These are phyloP conservation scores for Saprolegnia parasitica DNA, from an alignment of 352 stramenopile species.

Conservation along the genomic window DNA sequence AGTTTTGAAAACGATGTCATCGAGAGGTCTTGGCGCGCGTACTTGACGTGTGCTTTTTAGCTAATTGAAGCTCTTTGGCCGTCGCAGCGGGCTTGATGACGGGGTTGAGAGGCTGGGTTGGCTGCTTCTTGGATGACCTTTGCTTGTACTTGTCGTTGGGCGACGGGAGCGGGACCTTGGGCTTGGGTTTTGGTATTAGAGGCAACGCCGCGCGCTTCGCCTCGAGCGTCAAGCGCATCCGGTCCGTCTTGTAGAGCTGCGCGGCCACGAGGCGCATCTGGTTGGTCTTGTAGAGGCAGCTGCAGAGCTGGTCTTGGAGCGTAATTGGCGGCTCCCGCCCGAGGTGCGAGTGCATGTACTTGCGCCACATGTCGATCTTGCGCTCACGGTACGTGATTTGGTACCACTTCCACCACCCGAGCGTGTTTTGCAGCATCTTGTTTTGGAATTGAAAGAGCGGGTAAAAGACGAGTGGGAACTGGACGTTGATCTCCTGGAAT, in stretches of 20 bases:
- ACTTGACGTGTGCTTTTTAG: neutral
- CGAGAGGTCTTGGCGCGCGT: neutral
- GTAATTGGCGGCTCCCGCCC: conserved; percentile 18
- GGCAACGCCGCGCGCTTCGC: neutral
- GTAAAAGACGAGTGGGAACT: conserved; percentile 35
- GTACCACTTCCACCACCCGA: conserved; percentile 29
- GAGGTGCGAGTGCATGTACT: conserved; percentile 32
- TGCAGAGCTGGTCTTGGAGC: conserved; percentile 18
- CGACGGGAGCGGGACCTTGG: neutral
- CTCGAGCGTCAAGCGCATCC: conserved; percentile 23
- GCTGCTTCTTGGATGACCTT: neutral
- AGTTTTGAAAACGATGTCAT: neutral
- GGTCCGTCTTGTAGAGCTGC: conserved; percentile 11
- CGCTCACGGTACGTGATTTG: conserved; percentile 24
- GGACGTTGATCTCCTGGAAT: conserved; percentile 36
- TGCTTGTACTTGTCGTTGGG: conserved; percentile 13
- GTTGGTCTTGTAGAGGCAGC: conserved; percentile 30
- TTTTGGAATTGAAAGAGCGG: conserved; percentile 32
- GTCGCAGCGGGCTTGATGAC: conserved; percentile 3
- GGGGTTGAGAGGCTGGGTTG: conserved; percentile 1
- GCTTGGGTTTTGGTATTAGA: neutral
- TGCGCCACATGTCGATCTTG: conserved; percentile 24
- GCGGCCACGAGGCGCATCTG: conserved; percentile 21
- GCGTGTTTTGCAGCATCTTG: conserved; percentile 30
- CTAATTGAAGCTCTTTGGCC: neutral